Percentiles rank a stretch among this genome's conserved stretches.
These are phyloP conservation scores for Quercus aquifolioides DNA, from an alignment of 306 rosid species.

Conservation along the genomic window DNA sequence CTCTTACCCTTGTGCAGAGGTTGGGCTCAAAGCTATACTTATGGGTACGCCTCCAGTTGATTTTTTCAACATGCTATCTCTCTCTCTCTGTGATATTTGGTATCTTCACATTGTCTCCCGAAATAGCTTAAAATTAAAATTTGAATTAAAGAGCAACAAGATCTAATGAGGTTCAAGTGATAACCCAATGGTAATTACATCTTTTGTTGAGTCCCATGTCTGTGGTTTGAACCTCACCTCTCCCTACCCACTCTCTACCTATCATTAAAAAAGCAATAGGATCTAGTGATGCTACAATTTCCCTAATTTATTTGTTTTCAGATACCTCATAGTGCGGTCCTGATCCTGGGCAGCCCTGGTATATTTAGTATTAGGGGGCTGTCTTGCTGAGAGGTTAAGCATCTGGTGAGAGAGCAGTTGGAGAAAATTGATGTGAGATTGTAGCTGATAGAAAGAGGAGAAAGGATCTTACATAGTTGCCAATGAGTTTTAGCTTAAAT, in stretches of 20 bases:
- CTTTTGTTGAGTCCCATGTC: no score
- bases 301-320: background rate
- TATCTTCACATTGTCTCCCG: background rate
- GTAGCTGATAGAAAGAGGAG: background rate
- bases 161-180: no score
- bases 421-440: background rate
- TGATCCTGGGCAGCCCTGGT: background rate
- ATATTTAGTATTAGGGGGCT: background rate
- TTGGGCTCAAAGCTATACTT: slow-evolving; percentile 66
- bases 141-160: no score
- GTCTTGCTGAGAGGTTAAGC: background rate
- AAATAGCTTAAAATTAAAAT: background rate
- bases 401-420: background rate
- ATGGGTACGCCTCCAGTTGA: slow-evolving; percentile 59
- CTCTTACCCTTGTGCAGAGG: slow-evolving; percentile 31
- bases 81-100: slow-evolving; percentile 1
- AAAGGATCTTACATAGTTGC: background rate
- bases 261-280: no score
- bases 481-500: no score
- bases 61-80: slow-evolving; percentile 54
- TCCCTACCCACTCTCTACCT: no score
- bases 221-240: no score
- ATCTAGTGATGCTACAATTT: background rate
- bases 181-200: no score
- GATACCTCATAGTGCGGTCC: background rate